These are phyloP conservation scores for Salix caprea DNA, from an alignment of 345 rosid genomes.

Conservation along the genomic window DNA sequence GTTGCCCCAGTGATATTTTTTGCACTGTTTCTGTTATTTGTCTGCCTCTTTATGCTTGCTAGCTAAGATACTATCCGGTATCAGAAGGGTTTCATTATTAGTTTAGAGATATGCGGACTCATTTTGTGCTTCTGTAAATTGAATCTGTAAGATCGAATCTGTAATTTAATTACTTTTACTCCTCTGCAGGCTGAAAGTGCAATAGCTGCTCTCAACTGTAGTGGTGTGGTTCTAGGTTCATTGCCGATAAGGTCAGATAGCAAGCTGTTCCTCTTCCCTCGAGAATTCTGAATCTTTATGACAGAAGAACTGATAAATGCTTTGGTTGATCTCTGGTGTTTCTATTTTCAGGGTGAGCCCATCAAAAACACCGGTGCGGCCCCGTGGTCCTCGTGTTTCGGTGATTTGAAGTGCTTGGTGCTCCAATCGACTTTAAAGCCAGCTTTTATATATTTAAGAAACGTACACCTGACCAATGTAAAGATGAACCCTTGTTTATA, in stretches of 20 bases:
- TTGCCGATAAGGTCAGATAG: slow-evolving; percentile 74
- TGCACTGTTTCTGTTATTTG: neutral
- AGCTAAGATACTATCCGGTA: neutral
- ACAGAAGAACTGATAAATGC: neutral
- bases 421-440: neutral
- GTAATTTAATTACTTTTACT: neutral
- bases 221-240: slow-evolving; percentile 77
- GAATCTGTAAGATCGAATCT: neutral
- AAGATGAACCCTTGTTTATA: slow-evolving; percentile 1
- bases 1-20: neutral
- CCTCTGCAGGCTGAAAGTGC: slow-evolving; percentile 92
- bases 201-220: slow-evolving; percentile 83
- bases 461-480: neutral
- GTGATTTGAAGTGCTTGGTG: neutral
- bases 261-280: neutral
- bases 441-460: slow-evolving; percentile 7
- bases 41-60: neutral
- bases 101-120: neutral
- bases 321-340: neutral
- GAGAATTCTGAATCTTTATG: neutral
- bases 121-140: neutral
- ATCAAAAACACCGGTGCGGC: slow-evolving; percentile 96
- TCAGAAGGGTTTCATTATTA: neutral
- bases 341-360: slow-evolving; percentile 86
- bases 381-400: slow-evolving; percentile 48